A percentile compares a stretch with the other conserved stretches of the same genome.
Evolutionary conservation across 2,329 filamentous ascomycete species (phyloP).

Genomic region (Aspergillus tanneri): DNA sequence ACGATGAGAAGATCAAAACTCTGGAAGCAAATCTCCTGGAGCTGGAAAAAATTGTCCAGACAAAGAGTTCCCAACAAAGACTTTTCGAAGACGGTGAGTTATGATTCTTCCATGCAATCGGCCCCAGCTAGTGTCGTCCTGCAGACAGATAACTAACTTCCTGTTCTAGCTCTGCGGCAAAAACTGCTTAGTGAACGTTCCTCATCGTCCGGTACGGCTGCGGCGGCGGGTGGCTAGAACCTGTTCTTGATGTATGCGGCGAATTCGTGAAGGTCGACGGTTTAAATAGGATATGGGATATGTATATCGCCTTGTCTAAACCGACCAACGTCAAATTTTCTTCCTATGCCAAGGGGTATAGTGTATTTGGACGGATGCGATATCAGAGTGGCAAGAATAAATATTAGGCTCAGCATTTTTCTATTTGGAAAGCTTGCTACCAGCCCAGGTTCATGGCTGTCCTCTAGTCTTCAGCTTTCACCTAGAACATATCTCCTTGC

Average conservation of each 20-base stretch:
- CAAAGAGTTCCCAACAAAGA: conserved; percentile 80
- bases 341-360: too few species aligned
- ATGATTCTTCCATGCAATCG: not conserved
- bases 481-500: too few species aligned
- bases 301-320: too few species aligned
- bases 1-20: conserved; percentile 66
- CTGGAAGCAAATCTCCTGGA: conserved; percentile 64
- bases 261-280: too few species aligned
- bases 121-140: not conserved
- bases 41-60: conserved; percentile 65
- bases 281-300: too few species aligned
- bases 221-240: conserved; percentile 26
- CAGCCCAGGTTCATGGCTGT: too few species aligned
- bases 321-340: too few species aligned
- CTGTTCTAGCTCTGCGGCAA: conserved; percentile 48
- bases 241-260: not conserved
- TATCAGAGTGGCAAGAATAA: too few species aligned
- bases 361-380: too few species aligned
- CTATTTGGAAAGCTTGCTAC: too few species aligned
- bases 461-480: too few species aligned
- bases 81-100: conserved; percentile 80
- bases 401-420: too few species aligned
- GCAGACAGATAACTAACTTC: conserved; percentile 19
- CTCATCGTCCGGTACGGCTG: conserved; percentile 33
- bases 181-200: conserved; percentile 51